These are phyloP conservation scores for Paecilomyces niveus DNA, from an alignment of 2,329 filamentous ascomycete species.

Conservation along the genomic window DNA sequence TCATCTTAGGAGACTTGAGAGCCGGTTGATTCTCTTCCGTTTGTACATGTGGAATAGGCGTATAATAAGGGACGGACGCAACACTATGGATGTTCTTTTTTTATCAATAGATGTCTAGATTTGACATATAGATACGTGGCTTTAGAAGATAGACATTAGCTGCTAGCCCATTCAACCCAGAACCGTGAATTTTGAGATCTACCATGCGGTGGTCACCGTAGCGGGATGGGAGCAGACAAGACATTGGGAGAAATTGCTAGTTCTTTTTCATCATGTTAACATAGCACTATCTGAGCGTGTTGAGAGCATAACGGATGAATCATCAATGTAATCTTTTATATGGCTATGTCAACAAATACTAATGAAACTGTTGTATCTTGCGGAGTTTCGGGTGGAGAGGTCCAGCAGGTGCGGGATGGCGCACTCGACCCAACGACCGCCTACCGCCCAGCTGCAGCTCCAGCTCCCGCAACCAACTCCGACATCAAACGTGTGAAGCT, in stretches of 20 bases:
- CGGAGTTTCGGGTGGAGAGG: neutral
- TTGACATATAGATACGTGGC: neutral
- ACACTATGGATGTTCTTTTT: neutral
- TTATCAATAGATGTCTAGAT: neutral
- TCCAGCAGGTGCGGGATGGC: neutral
- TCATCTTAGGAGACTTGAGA: too few species aligned
- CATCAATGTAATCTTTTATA: neutral
- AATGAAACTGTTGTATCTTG: neutral
- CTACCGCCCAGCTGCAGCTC: neutral
- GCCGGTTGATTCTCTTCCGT: neutral
- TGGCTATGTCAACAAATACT: neutral
- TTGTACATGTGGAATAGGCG: neutral
- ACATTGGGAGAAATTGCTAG: neutral
- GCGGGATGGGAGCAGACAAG: neutral
- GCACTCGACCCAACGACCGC: neutral
- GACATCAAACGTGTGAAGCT: conserved; percentile 3
- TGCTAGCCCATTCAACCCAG: neutral
- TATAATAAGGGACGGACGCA: neutral
- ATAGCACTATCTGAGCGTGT: neutral
- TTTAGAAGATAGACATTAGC: neutral
- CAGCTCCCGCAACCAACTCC: conserved; percentile 2
- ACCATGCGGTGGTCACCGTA: neutral
- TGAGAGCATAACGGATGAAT: neutral
- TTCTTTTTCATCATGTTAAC: neutral
- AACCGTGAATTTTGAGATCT: neutral